Conservation (phyloP, 805 yeast species). For the Lipomyces spencermartinsiae region DNA sequence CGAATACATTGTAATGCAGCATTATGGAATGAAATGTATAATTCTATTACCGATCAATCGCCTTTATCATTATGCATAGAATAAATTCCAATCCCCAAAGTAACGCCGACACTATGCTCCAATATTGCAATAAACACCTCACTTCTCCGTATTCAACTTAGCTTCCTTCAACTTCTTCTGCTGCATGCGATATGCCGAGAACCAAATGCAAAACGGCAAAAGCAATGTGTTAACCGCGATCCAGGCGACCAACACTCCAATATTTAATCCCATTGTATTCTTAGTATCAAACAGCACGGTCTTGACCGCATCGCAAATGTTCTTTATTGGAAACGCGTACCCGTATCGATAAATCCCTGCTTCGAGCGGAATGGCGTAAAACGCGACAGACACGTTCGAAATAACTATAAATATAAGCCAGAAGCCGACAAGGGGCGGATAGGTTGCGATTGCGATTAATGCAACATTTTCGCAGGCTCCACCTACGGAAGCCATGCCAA, state of each 20-base stretch:
- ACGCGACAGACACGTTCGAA: constrained; percentile 69
- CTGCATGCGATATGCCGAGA: constrained; percentile 20
- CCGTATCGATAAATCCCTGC: constrained; percentile 67
- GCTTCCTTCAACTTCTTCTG: constrained; percentile 7
- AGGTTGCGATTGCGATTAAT: constrained; percentile 54
- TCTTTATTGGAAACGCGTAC: constrained; percentile 71
- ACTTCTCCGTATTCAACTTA: background rate
- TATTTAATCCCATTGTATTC: constrained; percentile 64
- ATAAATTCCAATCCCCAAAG: background rate
- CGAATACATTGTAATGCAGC: background rate
- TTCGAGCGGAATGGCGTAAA: constrained; percentile 64
- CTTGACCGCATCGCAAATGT: constrained; percentile 65
- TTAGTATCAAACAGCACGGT: constrained; percentile 64
- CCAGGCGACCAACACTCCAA: constrained; percentile 69
- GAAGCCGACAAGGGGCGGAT: constrained; percentile 70
- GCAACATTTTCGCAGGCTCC: constrained; percentile 73
- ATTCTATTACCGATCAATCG: background rate
- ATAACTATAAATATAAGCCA: constrained; percentile 78
- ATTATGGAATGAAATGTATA: too few relatives aligned
- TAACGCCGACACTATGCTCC: background rate
- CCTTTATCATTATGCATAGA: background rate
- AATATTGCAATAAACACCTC: background rate
- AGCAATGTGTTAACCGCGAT: constrained; percentile 52
- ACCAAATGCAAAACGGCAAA: constrained; percentile 25
- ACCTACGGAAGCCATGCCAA: constrained; percentile 79